Evolutionary conservation across 192 early-diverging fungal species (phyloP).

Genomic region (Thamnidium elegans): DNA sequence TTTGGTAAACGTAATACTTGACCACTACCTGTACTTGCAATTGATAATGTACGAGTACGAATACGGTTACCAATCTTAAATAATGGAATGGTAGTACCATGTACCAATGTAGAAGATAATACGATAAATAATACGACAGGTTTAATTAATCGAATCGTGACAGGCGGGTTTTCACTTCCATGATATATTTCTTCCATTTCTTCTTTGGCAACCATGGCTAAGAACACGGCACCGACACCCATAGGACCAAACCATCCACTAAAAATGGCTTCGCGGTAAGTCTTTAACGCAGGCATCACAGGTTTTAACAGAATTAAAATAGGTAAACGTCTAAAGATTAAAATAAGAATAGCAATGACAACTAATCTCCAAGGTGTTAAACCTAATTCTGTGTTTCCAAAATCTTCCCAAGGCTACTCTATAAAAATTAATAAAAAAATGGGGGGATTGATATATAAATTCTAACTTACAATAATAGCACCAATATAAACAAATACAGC

Average conservation of each 20-base stretch:
- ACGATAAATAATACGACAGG: conserved; percentile 74
- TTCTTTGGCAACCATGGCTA: conserved; percentile 43
- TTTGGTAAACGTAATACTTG: conserved; percentile 34
- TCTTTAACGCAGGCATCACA: conserved; percentile 69
- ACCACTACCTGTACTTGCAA: conserved; percentile 26
- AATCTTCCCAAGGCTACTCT: conserved; percentile 59
- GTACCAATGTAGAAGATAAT: conserved; percentile 74
- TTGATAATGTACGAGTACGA: conserved; percentile 35
- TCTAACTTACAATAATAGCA: conserved; percentile 50
- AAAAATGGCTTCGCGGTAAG: conserved; percentile 73
- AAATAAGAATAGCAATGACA: conserved; percentile 56
- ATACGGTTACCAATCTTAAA: conserved; percentile 61
- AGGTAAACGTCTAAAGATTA: conserved; percentile 73
- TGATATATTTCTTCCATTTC: conserved; percentile 28
- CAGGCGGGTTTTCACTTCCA: conserved; percentile 3
- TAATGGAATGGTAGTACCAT: conserved; percentile 80
- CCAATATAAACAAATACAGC: conserved; percentile 91
- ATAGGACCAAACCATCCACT: conserved; percentile 93
- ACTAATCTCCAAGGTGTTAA: conserved; percentile 68
- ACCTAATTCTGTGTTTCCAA: conserved; percentile 49
- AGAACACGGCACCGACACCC: conserved; percentile 51
- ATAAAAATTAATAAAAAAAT: not conserved
- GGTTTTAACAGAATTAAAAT: conserved; percentile 58
- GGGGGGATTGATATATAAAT: not conserved
- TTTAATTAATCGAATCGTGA: conserved; percentile 31